Evolutionary conservation across 805 yeast genomes (phyloP), one percentile per base, ranked within the genome.

Genomic region (Starmera quercuum): DNA sequence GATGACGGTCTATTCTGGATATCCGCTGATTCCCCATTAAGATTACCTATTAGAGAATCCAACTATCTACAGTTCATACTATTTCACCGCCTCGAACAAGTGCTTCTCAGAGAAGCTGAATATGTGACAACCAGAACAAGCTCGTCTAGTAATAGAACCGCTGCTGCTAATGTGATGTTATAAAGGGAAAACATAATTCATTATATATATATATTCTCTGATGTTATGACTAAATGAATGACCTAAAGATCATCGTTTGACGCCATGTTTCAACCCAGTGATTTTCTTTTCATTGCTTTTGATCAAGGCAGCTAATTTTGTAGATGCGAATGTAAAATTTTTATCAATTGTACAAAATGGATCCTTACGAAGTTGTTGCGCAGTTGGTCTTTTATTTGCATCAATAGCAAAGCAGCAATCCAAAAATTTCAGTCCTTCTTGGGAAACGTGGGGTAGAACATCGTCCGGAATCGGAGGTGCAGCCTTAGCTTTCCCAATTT

Each of bases 401-500:
- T 90, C 83, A 18, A 74, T 64, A 20, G 66, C 68, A 49, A 90
- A 90, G 51, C 98, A 90, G 35, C 64, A 54, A 43, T 79, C 78
- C 38, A 92, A 59, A 47, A 92, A 92, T 20, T 71, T 68, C 36
- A 73, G 71, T 0, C 95, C 96, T 6, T 61, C 71, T 4, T 51
- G 53, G 2, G 87, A 74, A 32, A 90, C 78, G 40, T 64, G 58
- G 6, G 77, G 77, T 31, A 67, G 53, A 0, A 90, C 80, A 37
- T 87, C 95, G n/a, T 83, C 88, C 0, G 96, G 95, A 32, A 94
- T 87, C 0, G 98, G 98, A 4, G 99, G 98, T 0, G 96, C 94
- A 32, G 79, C 70, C 50, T 85, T 82, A 20, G 87, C 75, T 39
- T 82, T 82, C 5, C 97, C 97, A 31, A 69, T 67, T 59, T 87